Percentiles rank a stretch among this genome's conserved stretches.
Conservation (phyloP, 192 early-diverging fungal genomes). For the Glomus cerebriforme region DNA sequence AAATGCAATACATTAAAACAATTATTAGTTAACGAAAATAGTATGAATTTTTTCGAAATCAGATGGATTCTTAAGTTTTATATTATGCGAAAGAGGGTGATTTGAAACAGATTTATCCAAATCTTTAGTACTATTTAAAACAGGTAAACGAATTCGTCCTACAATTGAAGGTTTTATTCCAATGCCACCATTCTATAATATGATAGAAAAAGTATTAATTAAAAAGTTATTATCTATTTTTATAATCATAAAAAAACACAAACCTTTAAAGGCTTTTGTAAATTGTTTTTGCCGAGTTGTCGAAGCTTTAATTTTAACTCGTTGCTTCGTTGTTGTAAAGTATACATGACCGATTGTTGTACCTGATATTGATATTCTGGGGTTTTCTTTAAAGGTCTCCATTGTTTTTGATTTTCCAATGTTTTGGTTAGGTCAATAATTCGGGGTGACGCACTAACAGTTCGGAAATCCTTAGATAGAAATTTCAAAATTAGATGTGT, state of each 20-base stretch:
- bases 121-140: not conserved
- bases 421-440: constrained; percentile 48
- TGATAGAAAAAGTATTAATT: not conserved
- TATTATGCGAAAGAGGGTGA: constrained; percentile 11
- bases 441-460: constrained; percentile 52
- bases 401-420: constrained; percentile 35
- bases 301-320: constrained; percentile 44
- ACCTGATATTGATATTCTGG: constrained; percentile 59
- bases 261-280: constrained; percentile 29
- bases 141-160: constrained; percentile 32
- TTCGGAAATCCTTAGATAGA: constrained; percentile 38
- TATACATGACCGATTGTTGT: constrained; percentile 56
- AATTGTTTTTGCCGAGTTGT: constrained; percentile 18
- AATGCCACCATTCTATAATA: constrained; percentile 5
- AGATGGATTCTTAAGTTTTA: constrained; percentile 33
- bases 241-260: not conserved
- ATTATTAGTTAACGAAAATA: constrained; percentile 38
- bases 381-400: constrained; percentile 48
- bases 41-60: constrained; percentile 41
- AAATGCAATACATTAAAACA: not conserved
- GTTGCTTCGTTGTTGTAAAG: constrained; percentile 52
- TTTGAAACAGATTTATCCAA: constrained; percentile 3
- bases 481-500: not conserved
- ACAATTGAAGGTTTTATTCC: constrained; percentile 24
- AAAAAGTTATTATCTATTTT: not conserved